Evolutionary conservation across 1,139 yeast species (phyloP), one percentile per base, ranked within the genome.

Genomic region (Yamadazyma mexicana): DNA sequence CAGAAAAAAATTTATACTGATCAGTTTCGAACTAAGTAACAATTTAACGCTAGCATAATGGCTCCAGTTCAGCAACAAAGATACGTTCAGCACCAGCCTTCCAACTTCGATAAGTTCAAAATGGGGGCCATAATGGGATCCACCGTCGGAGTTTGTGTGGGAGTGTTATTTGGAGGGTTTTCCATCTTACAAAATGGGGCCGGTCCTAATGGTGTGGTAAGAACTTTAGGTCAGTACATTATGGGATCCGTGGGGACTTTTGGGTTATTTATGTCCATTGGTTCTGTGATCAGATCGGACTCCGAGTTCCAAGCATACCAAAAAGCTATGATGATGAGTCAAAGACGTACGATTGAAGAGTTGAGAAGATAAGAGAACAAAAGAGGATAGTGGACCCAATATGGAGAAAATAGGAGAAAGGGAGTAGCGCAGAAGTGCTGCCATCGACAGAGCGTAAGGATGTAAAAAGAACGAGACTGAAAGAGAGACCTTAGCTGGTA

Each of bases 41-140:
- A n/a, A n/a, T n/a, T n/a, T n/a, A n/a, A n/a, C n/a, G n/a, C n/a
- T n/a, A n/a, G 20, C 5, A 40, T 4, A 37, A 86, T 86, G 95
- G 95, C 95, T 52, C 95, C 95, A 64, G 87, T 83, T 51, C 91
- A 79, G 63, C 88, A 83, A 64, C 76, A 77, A 49, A 85, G 81
- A 58, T 81, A 78, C 57, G 79, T 72, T 37, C 83, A 76, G 47
- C 92, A 85, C 52, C 88, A 84, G 59, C 95, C 94, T 43, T 84
- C 96, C 36, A 82, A 85, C 66, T 89, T 89, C 69, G 96, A 92
- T 47, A 92, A 91, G 69, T 87, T 92, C 77, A 92, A 92, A 69
- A 94, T 92, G 98, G 98, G 98, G 41, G 84, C 91, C 48, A 71
- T 91, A 69, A 94, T 92, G 98, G 98, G 98, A 42, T 72, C 92